Evolutionary conservation across 1,284 basidiomycete genomes (phyloP).

Genomic region (Malassezia equina): DNA sequence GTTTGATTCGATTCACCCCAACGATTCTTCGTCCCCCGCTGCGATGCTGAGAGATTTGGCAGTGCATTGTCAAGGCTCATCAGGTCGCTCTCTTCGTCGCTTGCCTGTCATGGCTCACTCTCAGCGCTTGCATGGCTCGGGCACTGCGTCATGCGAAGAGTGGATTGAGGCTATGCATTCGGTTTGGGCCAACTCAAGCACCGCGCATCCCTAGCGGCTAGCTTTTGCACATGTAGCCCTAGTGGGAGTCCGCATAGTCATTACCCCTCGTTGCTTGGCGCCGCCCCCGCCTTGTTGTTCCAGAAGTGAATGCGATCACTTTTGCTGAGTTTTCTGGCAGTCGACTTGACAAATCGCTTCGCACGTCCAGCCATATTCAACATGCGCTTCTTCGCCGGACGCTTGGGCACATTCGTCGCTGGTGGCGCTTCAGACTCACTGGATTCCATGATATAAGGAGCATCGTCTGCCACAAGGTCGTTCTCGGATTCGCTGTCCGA

Average conservation of each 20-base stretch:
- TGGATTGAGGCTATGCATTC: conserved; percentile 9
- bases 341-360: background rate
- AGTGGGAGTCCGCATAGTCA: too few species aligned
- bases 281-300: conserved; percentile 6
- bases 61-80: conserved; percentile 67
- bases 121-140: conserved; percentile 51
- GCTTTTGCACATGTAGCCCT: background rate
- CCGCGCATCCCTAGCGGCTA: background rate
- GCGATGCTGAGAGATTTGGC: conserved; percentile 58
- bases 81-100: conserved; percentile 75
- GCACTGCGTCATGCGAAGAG: background rate
- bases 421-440: conserved; percentile 8
- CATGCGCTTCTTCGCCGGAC: background rate
- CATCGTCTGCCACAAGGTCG: background rate
- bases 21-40: background rate
- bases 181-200: background rate
- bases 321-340: conserved; percentile 7
- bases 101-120: conserved; percentile 85
- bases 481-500: conserved; percentile 5
- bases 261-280: background rate
- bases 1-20: background rate
- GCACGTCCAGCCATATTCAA: conserved; percentile 7
- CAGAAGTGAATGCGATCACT: conserved; percentile 10
- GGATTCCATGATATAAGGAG: conserved; percentile 11
- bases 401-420: background rate